Base-by-base conservation (phyloP, 805 yeast genomes). In the Blastobotrys americana region DNA sequence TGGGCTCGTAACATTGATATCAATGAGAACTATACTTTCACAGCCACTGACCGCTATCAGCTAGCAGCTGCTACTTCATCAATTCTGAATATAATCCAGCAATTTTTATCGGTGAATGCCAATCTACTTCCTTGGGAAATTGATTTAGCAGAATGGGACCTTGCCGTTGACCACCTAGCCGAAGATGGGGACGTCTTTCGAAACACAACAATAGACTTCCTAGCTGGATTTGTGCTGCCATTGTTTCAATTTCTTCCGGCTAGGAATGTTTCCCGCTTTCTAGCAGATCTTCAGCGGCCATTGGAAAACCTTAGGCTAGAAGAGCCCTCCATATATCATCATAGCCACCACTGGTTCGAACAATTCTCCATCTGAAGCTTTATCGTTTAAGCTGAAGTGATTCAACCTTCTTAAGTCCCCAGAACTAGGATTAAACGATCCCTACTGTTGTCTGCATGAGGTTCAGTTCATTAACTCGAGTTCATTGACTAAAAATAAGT, bases 1-100 rank as follows among this genome's bases (percentile, higher is more conserved):
- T 78, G 84, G 84, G 73, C 69, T 37, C 53, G 61, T 2, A 68
- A 66, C 31, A 58, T 78, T 13, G 70, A 70, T 15, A 69, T 72
- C 10, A 69, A 72, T 51, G 86, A 80, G 53, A 54, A 66, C 4
- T 80, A 80, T 54, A 52, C 56, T 15, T 74, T 61, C 46, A 55
- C 68, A 1, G 51, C 49, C 13, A 40, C 53, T 0, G 84, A 80
- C 39, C 44, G 61, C 5, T 50, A 55, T 15, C 15, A 53, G 3
- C 47, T 72, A 1, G 55, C 72, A 19, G 45, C 54, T 43, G 66
- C 67, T 2, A 46, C 55, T 1, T 59, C 60, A 34, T 41, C 44
- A 3, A 47, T 61, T 0, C 40, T 61, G 5, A 60, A 58, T 34
- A 16, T 39, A 2, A 18, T 55, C 4, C 49, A 42, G 42, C 22